Evolutionary conservation across 2,329 filamentous ascomycete genomes (phyloP).

Genomic region (Hypoxylon sp.): DNA sequence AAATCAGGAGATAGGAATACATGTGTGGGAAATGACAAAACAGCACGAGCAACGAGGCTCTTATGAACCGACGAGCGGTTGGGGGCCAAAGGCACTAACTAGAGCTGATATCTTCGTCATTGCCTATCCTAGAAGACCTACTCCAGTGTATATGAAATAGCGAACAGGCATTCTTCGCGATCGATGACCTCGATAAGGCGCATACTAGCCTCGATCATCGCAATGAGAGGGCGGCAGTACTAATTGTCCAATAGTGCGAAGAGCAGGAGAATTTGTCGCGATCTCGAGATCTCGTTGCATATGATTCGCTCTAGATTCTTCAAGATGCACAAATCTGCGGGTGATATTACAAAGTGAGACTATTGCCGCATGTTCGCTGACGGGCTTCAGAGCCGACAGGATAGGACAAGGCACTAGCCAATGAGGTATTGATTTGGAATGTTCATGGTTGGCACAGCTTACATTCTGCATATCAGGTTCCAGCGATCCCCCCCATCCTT

Average conservation of each 20-base stretch:
- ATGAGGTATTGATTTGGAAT: neutral
- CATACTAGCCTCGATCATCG: neutral
- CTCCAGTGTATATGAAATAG: neutral
- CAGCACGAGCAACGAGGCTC: neutral
- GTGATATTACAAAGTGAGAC: constrained; percentile 2
- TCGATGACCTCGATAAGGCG: neutral
- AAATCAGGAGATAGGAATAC: neutral
- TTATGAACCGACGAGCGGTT: neutral
- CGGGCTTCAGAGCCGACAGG: neutral
- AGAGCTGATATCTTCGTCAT: neutral
- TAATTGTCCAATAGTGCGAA: neutral
- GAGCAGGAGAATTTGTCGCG: neutral
- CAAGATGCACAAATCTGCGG: neutral
- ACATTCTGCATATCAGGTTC: neutral
- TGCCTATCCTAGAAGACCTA: neutral
- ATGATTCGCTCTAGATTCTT: no score
- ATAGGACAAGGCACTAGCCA: neutral
- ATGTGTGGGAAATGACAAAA: neutral
- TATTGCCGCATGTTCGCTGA: constrained; percentile 8
- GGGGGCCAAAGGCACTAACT: constrained; percentile 4
- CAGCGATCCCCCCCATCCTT: neutral
- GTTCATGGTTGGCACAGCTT: neutral
- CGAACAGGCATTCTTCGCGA: neutral
- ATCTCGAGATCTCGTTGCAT: neutral
- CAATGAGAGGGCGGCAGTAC: neutral